phyloP scores from a whole-genome alignment of 2,329 filamentous ascomycete species.

The Aspergillus ibericus region DNA sequence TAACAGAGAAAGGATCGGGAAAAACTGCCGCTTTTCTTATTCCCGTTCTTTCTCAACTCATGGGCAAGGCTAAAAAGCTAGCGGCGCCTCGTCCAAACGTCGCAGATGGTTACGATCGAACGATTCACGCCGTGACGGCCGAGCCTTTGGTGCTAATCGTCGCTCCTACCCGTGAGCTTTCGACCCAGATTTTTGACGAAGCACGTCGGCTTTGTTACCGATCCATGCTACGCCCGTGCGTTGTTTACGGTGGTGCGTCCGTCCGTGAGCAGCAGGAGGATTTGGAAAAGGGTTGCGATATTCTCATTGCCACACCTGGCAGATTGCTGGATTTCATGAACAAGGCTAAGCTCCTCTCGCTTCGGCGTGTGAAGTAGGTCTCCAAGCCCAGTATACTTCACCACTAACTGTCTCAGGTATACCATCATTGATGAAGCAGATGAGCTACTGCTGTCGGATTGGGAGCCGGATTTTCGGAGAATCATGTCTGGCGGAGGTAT shows the following conservation, averaged over 20 bases:
- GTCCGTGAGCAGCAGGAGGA: slow-evolving; percentile 68
- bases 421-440: slow-evolving; percentile 92
- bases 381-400: not conserved
- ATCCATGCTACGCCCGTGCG: slow-evolving; percentile 88
- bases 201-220: slow-evolving; percentile 90
- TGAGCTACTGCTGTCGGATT: slow-evolving; percentile 79
- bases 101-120: slow-evolving; percentile 54
- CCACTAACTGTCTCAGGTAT: slow-evolving; percentile 42
- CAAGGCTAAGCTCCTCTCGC: slow-evolving; percentile 65
- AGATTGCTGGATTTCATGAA: slow-evolving; percentile 82
- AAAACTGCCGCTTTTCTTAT: slow-evolving; percentile 94
- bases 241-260: slow-evolving; percentile 82
- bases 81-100: slow-evolving; percentile 70
- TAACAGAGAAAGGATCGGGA: slow-evolving; percentile 70
- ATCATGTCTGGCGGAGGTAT: slow-evolving; percentile 80
- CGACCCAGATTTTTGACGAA: slow-evolving; percentile 93
- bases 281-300: slow-evolving; percentile 79
- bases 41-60: slow-evolving; percentile 83
- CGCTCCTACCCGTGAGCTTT: slow-evolving; percentile 83
- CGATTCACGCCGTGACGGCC: slow-evolving; percentile 60
- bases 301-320: slow-evolving; percentile 85
- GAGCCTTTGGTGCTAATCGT: slow-evolving; percentile 88
- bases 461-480: slow-evolving; percentile 71
- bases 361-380: slow-evolving; percentile 71
- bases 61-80: slow-evolving; percentile 92